Percentiles rank a stretch among this genome's conserved stretches.
phyloP scores from a whole-genome alignment of 2,329 filamentous ascomycete species.

The Pestalotiopsis sp. region DNA sequence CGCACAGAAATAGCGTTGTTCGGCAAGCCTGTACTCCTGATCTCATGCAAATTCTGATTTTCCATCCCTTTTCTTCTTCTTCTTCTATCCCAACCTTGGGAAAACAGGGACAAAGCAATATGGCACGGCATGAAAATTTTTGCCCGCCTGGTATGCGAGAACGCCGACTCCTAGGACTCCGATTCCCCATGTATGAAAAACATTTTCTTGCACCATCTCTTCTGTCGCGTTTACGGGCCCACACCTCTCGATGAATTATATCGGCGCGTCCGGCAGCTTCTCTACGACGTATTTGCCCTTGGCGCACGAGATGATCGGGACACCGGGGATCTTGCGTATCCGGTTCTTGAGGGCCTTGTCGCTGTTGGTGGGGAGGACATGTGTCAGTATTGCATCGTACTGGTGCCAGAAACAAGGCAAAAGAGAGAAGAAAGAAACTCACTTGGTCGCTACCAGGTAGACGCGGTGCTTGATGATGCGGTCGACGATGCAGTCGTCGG shows the following conservation, averaged over 20 bases:
- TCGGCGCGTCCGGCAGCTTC: constrained; percentile 24
- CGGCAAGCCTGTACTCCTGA: not conserved
- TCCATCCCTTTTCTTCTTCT: not conserved
- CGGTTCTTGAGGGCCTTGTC: constrained; percentile 41
- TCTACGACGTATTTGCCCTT: constrained; percentile 95
- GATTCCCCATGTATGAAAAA: not conserved
- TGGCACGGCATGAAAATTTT: not conserved
- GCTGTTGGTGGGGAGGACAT: not conserved
- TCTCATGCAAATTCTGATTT: not conserved
- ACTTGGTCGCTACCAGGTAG: constrained; percentile 73
- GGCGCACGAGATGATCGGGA: constrained; percentile 78
- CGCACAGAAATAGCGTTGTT: not conserved
- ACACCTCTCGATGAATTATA: not conserved
- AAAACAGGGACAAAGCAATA: not conserved
- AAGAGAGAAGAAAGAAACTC: not conserved
- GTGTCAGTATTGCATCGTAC: not conserved
- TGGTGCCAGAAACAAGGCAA: too few relatives aligned
- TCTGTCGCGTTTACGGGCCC: not conserved
- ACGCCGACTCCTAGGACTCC: constrained; percentile 2
- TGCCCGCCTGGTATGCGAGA: not conserved
- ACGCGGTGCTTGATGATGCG: constrained; percentile 70
- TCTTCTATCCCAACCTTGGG: not conserved
- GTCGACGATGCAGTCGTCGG: constrained; percentile 84
- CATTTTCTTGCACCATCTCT: not conserved
- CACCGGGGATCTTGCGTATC: constrained; percentile 65